These are phyloP conservation scores for Aeschynomene evenia DNA, from an alignment of 306 rosid species.

Conservation along the genomic window DNA sequence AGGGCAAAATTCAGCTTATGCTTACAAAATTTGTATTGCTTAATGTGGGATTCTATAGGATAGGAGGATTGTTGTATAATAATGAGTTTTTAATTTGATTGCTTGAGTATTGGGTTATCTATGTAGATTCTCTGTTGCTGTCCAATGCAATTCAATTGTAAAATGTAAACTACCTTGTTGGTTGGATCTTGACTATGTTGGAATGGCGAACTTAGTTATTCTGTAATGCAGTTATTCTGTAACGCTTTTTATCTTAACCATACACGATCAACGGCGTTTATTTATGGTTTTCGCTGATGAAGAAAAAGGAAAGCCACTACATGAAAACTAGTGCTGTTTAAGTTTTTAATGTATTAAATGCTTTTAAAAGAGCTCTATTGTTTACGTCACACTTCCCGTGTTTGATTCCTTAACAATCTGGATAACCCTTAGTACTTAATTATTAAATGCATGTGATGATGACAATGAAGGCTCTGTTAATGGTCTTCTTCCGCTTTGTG, in stretches of 20 bases:
- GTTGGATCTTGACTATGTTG: background rate
- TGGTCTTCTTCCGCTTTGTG: background rate
- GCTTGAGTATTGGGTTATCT: constrained; percentile 8
- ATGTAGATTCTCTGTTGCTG: background rate
- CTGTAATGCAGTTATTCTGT: background rate
- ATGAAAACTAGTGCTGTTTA: background rate
- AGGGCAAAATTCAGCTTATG: background rate
- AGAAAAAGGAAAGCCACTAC: background rate
- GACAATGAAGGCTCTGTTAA: background rate
- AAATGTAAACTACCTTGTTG: background rate
- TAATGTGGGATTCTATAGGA: background rate
- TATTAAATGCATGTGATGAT: background rate
- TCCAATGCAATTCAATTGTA: background rate
- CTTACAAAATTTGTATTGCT: background rate
- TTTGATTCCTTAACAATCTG: background rate
- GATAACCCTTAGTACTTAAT: background rate
- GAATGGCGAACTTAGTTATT: background rate
- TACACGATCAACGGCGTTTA: background rate
- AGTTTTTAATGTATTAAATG: background rate
- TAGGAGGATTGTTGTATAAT: background rate
- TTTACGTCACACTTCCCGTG: background rate
- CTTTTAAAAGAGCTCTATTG: no score
- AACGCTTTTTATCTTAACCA: background rate
- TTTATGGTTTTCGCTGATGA: background rate
- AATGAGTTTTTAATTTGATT: constrained; percentile 15